A percentile compares a stretch with the other conserved stretches of the same genome.
phyloP scores from a whole-genome alignment of 148 eudicot genomes.

The Agrostemma githago region DNA sequence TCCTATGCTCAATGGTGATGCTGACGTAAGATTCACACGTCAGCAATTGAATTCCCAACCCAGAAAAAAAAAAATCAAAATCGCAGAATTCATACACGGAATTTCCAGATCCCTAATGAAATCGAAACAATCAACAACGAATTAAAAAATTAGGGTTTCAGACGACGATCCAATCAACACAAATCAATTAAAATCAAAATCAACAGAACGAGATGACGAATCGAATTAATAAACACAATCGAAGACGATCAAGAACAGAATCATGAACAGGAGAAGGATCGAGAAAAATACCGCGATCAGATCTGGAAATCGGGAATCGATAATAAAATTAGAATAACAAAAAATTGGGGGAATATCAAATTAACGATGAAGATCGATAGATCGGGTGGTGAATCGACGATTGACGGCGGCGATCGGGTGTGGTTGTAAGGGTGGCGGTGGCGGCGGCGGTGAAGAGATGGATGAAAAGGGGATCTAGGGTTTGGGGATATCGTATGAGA shows the following conservation, averaged over 20 bases:
- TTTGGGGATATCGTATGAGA: constrained; percentile 7
- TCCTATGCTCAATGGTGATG: neutral
- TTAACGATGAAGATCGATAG: neutral
- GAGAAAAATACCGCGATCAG: constrained; percentile 22
- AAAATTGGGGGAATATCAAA: neutral
- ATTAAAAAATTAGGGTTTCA: constrained; percentile 17
- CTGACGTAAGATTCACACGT: constrained; percentile 19
- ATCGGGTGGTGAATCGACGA: constrained; percentile 1
- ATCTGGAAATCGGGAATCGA: constrained; percentile 1
- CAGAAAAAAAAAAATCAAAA: neutral
- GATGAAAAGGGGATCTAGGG: constrained; percentile 29
- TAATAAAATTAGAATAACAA: neutral
- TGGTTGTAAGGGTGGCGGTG: neutral
- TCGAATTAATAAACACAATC: neutral
- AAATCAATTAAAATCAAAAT: neutral
- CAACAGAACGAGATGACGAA: neutral
- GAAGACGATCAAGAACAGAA: neutral
- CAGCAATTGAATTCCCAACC: neutral
- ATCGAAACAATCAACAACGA: neutral
- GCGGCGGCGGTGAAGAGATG: constrained; percentile 16
- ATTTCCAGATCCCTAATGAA: constrained; percentile 1
- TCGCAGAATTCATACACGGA: neutral
- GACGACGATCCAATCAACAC: neutral
- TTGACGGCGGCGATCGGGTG: neutral
- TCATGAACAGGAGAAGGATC: neutral